A percentile compares a stretch with the other conserved stretches of the same genome.
Evolutionary conservation across 2,329 filamentous ascomycete genomes (phyloP).

Genomic region (Fusarium nodosum): DNA sequence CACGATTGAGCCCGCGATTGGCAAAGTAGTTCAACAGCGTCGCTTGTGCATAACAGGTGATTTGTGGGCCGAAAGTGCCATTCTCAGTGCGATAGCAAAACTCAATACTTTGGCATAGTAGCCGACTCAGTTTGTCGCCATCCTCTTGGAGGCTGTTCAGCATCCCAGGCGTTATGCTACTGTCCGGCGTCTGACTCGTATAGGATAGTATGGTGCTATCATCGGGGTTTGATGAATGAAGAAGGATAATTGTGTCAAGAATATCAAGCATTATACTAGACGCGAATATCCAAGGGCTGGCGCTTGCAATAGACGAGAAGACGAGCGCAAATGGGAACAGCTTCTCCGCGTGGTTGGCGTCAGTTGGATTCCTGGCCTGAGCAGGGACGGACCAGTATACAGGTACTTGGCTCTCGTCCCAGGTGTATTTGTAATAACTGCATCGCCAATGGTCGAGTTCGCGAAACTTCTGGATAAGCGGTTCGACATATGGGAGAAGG

Average conservation of each 20-base stretch:
- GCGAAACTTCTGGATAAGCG: background rate
- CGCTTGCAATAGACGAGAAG: conserved; percentile 3
- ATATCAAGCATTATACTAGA: conserved; percentile 12
- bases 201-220: rapidly evolving
- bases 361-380: conserved; percentile 3
- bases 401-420: background rate
- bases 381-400: conserved; percentile 16
- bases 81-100: conserved; percentile 21
- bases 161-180: rapidly evolving
- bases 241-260: background rate
- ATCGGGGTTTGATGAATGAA: rapidly evolving
- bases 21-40: background rate
- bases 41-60: conserved; percentile 18
- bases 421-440: no score
- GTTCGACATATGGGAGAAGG: rapidly evolving
- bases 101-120: conserved; percentile 18
- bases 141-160: background rate
- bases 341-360: background rate
- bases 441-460: conserved; percentile 1
- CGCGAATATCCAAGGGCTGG: conserved; percentile 4
- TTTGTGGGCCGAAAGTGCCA: conserved; percentile 20
- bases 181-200: rapidly evolving
- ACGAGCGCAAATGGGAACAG: conserved; percentile 5
- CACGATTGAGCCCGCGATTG: background rate
- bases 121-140: background rate